Base-by-base conservation (phyloP, 345 rosid genomes). In the Diplotaxis tenuifolia region DNA sequence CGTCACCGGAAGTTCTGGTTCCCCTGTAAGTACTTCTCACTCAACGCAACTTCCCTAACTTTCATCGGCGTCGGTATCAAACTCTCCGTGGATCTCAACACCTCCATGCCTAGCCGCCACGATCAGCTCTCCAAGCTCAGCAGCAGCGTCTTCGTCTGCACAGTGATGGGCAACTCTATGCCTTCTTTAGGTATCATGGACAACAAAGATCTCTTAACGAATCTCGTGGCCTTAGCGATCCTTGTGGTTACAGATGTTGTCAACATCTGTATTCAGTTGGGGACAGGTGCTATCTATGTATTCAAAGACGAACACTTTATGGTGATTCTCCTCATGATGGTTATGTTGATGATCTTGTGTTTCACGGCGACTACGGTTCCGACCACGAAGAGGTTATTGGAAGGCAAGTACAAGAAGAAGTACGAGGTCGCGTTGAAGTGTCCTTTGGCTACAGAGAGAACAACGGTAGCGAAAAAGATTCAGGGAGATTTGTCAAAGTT, bases 111-210 rank as follows among this genome's bases (percentile, higher is more conserved):
- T 9, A 82, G 86, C 38, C 84, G 83, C 1, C 82, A 83, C 9
- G 98, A 91, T 61, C 98, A 94, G 89, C 89, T 94, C 23, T 66
- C 92, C 2, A 94, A 94, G 75, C 93, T 94, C 42, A 91, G 96
- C 78, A 89, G 95, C 78, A 79, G 82, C 9, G 89, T 78, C 77
- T 81, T 94, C 61, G 81, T 91, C 56, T 94, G 96, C 60, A 88
- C 91, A 0, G 83, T 83, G 11, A 88, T 94, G 86, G 95, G 90
- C 36, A 88, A 94, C 25, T 87, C 90, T 10, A 89, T 89, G 96
- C 96, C 96, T 50, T 94, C 97, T 67, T 75, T 94, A 0, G 98
- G 96, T 79, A 53, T 80, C 5, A 89, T 91, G 95, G 87, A 85
- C 20, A 82, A 79, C 61, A 47, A 62, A 9, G 97, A 93, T 65